phyloP scores from a whole-genome alignment of 2,329 filamentous ascomycete species.

The Calycina herbarum region DNA sequence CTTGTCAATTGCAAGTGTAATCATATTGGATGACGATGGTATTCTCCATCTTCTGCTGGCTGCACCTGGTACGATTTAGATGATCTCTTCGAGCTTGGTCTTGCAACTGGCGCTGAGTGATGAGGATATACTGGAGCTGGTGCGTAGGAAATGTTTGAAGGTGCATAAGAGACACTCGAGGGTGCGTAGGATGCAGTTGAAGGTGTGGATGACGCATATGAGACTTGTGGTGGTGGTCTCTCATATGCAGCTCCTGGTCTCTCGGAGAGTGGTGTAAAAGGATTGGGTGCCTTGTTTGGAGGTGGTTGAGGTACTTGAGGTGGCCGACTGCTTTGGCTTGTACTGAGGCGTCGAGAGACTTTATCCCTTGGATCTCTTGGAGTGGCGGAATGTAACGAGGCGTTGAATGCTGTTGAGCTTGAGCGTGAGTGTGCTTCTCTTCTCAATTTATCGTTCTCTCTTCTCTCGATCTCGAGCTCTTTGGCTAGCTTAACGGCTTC shows the following conservation, averaged over 20 bases:
- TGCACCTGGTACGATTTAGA: conserved; percentile 7
- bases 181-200: conserved; percentile 11
- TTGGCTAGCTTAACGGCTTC: conserved; percentile 18
- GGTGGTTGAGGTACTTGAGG: conserved; percentile 21
- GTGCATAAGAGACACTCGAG: conserved; percentile 16
- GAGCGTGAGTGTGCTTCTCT: conserved; percentile 3
- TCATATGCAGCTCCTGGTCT: not conserved
- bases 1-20: not conserved
- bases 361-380: conserved; percentile 5
- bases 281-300: conserved; percentile 24
- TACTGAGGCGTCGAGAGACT: conserved; percentile 7
- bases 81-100: conserved; percentile 7
- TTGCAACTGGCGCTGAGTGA: not conserved
- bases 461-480: conserved; percentile 15
- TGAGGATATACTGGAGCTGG: conserved; percentile 8
- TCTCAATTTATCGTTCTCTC: conserved; percentile 13
- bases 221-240: conserved; percentile 12
- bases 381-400: not conserved
- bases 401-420: not conserved
- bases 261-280: conserved; percentile 26
- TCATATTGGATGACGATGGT: conserved; percentile 26
- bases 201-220: conserved; percentile 14
- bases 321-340: conserved; percentile 3
- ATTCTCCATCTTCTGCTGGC: conserved; percentile 31
- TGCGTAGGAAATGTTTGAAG: conserved; percentile 10